Evolutionary conservation across 2,329 filamentous ascomycete genomes (phyloP).

Genomic region (Chaetothyriales sp.): DNA sequence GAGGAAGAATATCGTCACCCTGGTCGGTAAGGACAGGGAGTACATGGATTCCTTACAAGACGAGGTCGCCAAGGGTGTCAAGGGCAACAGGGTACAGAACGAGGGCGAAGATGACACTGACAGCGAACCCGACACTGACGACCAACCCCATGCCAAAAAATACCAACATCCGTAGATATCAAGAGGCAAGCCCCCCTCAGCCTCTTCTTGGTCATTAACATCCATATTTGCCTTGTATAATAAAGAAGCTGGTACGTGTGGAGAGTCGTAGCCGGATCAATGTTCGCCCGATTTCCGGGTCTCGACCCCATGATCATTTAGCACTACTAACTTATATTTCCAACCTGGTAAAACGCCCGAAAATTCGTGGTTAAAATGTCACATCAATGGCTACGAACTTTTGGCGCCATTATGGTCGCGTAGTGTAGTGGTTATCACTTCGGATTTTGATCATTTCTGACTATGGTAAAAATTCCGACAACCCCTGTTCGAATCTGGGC

Average conservation of each 20-base stretch:
- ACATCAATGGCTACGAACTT: neutral
- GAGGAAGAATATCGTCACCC: constrained; percentile 73
- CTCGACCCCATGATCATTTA: too few relatives aligned
- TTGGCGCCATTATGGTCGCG: constrained; percentile 3
- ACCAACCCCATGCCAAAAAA: constrained; percentile 7
- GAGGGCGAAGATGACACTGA: constrained; percentile 53
- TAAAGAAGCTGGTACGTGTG: too few relatives aligned
- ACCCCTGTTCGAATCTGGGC: constrained; percentile 13
- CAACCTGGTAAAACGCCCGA: neutral
- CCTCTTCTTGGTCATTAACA: too few relatives aligned
- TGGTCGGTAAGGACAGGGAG: constrained; percentile 62
- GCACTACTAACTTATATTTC: neutral
- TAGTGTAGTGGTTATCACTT: constrained; percentile 21
- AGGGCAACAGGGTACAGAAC: constrained; percentile 53
- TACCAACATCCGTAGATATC: constrained; percentile 9
- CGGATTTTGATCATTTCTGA: constrained; percentile 15
- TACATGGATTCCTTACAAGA: constrained; percentile 65
- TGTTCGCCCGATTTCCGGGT: too few relatives aligned
- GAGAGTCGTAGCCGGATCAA: too few relatives aligned
- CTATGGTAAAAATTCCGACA: constrained; percentile 5
- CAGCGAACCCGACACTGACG: constrained; percentile 17
- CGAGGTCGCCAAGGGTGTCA: constrained; percentile 63
- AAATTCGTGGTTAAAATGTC: neutral
- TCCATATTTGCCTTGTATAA: too few relatives aligned
- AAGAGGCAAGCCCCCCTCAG: too few relatives aligned